Percentiles rank a stretch among this genome's conserved stretches.
Evolutionary conservation across 345 rosid genomes (phyloP).

Genomic region (Boechera retrofracta): DNA sequence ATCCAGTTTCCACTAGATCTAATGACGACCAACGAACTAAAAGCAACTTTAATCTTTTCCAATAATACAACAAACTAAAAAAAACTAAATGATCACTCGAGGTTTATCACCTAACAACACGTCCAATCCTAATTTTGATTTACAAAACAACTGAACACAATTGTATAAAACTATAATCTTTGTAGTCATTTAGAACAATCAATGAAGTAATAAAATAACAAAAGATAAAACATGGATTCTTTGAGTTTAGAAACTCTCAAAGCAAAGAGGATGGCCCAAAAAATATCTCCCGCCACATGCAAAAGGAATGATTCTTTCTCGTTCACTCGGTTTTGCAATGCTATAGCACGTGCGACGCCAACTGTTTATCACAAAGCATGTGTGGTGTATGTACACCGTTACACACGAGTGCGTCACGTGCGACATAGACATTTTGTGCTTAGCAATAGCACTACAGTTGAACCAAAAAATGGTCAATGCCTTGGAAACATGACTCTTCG

Average conservation of each 20-base stretch:
- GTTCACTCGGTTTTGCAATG: conserved; percentile 36
- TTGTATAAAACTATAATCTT: not conserved
- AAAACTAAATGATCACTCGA: not conserved
- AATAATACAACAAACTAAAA: not conserved
- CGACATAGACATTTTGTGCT: conserved; percentile 16
- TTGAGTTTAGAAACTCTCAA: conserved; percentile 42
- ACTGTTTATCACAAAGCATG: conserved; percentile 32
- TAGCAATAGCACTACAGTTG: conserved; percentile 21
- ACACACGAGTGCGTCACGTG: conserved; percentile 33
- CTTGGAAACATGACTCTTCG: conserved; percentile 33
- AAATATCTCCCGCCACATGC: conserved; percentile 34
- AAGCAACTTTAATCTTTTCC: conserved; percentile 14
- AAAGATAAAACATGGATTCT: conserved; percentile 32
- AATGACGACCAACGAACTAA: conserved; percentile 32
- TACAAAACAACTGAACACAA: not conserved
- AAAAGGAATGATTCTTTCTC: conserved; percentile 40
- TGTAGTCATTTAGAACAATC: not conserved
- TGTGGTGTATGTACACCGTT: conserved; percentile 27
- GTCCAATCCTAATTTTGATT: not conserved
- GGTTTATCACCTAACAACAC: not conserved
- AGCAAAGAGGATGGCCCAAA: conserved; percentile 36
- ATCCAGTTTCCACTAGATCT: conserved; percentile 33
- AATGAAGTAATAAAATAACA: not conserved
- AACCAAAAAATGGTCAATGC: conserved; percentile 42
- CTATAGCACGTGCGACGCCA: conserved; percentile 44